Evolutionary conservation across 2,329 filamentous ascomycete species (phyloP).

Genomic region (Colletotrichum somersetense): DNA sequence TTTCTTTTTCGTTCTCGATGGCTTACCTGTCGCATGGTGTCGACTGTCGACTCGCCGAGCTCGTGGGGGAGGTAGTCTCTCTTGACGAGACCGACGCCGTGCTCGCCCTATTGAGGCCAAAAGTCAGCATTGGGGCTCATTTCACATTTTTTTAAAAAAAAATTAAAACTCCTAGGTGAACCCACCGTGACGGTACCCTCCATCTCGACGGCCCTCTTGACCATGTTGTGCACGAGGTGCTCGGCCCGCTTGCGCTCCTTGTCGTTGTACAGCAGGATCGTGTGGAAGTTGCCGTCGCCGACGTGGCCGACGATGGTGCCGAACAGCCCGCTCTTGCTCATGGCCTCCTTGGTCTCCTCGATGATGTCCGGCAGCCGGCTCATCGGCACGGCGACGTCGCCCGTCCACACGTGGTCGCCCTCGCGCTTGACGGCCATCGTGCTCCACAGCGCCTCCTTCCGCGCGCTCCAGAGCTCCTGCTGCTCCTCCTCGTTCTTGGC

Average conservation of each 20-base stretch:
- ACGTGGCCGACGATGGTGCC: constrained; percentile 76
- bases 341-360: constrained; percentile 72
- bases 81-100: constrained; percentile 87
- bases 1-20: neutral
- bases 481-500: constrained; percentile 78
- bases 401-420: constrained; percentile 85
- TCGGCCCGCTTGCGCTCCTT: constrained; percentile 75
- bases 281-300: constrained; percentile 84
- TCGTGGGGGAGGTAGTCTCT: constrained; percentile 85
- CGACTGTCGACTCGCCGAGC: constrained; percentile 79
- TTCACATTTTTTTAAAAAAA: neutral
- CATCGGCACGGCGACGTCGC: constrained; percentile 87
- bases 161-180: neutral
- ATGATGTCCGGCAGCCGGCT: constrained; percentile 80
- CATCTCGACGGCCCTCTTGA: constrained; percentile 85
- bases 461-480: constrained; percentile 83
- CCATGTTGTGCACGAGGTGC: constrained; percentile 83
- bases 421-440: constrained; percentile 75
- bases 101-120: constrained; percentile 70
- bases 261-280: constrained; percentile 73
- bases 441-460: constrained; percentile 88
- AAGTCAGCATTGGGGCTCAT: constrained; percentile 20
- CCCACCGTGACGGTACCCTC: constrained; percentile 83
- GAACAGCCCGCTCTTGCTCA: constrained; percentile 58
- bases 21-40: constrained; percentile 83